Evolutionary conservation across 2,329 filamentous ascomycete genomes (phyloP).

Genomic region (Hymenoscyphus scutula): DNA sequence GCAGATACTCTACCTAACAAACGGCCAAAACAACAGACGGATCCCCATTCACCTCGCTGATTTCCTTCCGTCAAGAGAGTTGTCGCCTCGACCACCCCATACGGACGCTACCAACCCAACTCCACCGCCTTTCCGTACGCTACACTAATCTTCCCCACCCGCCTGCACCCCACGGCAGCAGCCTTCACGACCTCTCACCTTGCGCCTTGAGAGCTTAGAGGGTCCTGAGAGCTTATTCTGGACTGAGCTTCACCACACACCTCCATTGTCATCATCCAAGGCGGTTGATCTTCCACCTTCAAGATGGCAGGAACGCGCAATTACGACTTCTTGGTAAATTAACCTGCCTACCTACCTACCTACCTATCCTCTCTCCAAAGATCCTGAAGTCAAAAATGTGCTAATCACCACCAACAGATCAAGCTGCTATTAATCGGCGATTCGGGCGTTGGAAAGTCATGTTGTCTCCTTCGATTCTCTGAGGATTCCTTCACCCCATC

Average conservation of each 20-base stretch:
- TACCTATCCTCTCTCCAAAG: neutral
- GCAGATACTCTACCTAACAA: neutral
- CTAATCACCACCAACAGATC: conserved; percentile 45
- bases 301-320: conserved; percentile 95
- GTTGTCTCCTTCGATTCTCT: conserved; percentile 93
- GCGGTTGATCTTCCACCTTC: conserved; percentile 22
- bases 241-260: neutral
- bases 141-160: conserved; percentile 8
- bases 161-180: conserved; percentile 15
- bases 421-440: conserved; percentile 99
- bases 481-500: conserved; percentile 99
- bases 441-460: conserved; percentile 99
- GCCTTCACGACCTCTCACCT: conserved; percentile 12
- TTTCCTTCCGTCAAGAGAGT: neutral
- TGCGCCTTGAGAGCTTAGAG: conserved; percentile 6
- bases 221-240: conserved; percentile 6
- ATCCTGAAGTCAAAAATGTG: neutral
- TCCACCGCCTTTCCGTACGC: neutral
- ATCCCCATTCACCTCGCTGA: neutral
- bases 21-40: conserved; percentile 1
- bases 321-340: conserved; percentile 93
- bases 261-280: conserved; percentile 9
- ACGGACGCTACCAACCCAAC: neutral
- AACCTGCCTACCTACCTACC: conserved; percentile 24
- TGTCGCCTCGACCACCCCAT: neutral